Base-by-base conservation (phyloP, 805 yeast genomes). In the Metschnikowia reukaufii region DNA sequence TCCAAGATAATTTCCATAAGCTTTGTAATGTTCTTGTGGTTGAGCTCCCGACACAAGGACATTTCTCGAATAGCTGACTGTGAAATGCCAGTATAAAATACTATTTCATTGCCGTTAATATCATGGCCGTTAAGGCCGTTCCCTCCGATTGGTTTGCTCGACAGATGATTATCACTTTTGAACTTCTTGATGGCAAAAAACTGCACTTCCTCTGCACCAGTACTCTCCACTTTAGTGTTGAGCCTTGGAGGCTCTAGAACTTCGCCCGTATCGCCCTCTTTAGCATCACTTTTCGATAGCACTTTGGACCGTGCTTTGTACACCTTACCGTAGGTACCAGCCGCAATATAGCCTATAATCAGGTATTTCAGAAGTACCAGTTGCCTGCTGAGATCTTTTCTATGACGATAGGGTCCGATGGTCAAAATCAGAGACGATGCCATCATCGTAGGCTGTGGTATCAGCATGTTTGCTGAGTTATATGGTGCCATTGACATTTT, bases 21-120 rank as follows among this genome's bases (percentile, higher is more conserved):
- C 53, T 79, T 80, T 7, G 94, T 87, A 44, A 94, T 76, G 67
- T 94, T 92, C 48, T 78, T 77, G 67, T 95, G 88, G 52, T 74
- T 75, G 44, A 94, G 71, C 63, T 94, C 99, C 40, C 96, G 77
- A 65, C 98, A 94, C 17, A 94, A 72, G 0, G 97, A 87, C 92
- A 95, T 90, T 66, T 95, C 99, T 54, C 99, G 75, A 38, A 95
- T 88, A 1, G 98, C 99, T 58, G 92, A 83, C 66, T 94, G 99
- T 1, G 96, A 89, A 12, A 94, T 88, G 2, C 99, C 98, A 0
- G 97, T 90, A 60, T 90, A 92, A 67, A 87, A 94, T 9, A 86
- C 67, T 20, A 85, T 82, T 59, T 91, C 97, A 48, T 92, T 92
- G 52, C 91, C 96, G 59, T 88, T 83, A 34, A 67, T 62, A 51